Evolutionary conservation across 169 alveolate genomes (phyloP), one percentile per base, ranked within the genome.

Genomic region (Perkinsus chesapeaki): DNA sequence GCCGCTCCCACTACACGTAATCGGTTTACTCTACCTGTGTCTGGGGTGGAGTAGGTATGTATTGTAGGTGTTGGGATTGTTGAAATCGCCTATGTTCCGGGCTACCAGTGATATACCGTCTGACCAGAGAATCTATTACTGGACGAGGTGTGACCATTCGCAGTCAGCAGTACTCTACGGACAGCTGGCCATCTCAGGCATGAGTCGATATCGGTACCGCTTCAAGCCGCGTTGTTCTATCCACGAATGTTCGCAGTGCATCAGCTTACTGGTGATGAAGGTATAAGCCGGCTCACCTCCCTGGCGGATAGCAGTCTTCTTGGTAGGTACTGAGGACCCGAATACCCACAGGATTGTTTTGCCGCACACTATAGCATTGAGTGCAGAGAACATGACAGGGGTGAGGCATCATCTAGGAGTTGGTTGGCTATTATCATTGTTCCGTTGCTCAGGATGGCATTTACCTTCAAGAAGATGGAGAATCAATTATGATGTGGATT

Each of bases 381-480:
- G 60, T 43, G 60, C 60, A 9, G 60, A 43, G 60, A 43, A 43
- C 60, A 43, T 43, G 60, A 9, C 60, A 5, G 60, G 60, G 60
- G 60, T 43, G 16, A 43, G 60, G 5, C 60, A n/a, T n/a, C n/a
- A n/a, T n/a, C n/a, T n/a, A 5, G 60, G 23, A 5, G 60, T 43
- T 16, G 60, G 60, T 43, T 16, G 60, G 5, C 23, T 43, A 43
- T 43, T 43, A 43, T 43, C 60, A 16, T 16, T 43, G 60, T 5
- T 43, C 60, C 60, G 60, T 5, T 9, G 60, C 60, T 43, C 98
- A 96, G 92, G 98, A 96, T 38, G 97, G 96, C 9, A 97, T 97
- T 39, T 97, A 96, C 93, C 94, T 97, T 48, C 95, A 96, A 39
- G 98, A 96, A 73, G 97, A 97, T 91, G 98, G 98, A 12, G 98